phyloP scores from a whole-genome alignment of 2,329 filamentous ascomycete species.

The Eurotiales sp. region DNA sequence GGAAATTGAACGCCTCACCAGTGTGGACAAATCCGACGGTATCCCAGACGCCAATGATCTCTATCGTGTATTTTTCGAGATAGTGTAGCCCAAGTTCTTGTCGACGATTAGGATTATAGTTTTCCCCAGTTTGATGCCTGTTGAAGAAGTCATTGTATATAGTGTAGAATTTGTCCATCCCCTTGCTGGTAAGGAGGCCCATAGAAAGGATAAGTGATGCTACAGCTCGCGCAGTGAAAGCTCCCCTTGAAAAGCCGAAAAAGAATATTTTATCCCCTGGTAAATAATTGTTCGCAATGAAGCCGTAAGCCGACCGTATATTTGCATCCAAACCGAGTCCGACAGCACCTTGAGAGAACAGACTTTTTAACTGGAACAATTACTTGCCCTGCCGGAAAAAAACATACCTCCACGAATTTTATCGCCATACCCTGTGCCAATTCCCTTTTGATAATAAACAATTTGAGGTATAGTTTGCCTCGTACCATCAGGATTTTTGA shows the following conservation, averaged over 20 bases:
- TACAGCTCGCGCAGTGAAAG: constrained; percentile 44
- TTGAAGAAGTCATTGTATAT: constrained; percentile 22
- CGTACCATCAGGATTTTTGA: constrained; percentile 20
- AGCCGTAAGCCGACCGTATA: constrained; percentile 36
- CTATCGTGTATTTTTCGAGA: constrained; percentile 25
- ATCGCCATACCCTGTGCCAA: constrained; percentile 27
- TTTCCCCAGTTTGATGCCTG: constrained; percentile 17
- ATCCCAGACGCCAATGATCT: constrained; percentile 45
- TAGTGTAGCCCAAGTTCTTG: constrained; percentile 15
- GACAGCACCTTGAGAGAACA: constrained; percentile 9
- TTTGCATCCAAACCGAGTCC: constrained; percentile 22
- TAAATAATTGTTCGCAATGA: constrained; percentile 50
- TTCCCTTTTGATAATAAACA: constrained; percentile 40
- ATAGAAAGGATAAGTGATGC: constrained; percentile 43
- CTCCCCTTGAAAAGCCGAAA: constrained; percentile 47
- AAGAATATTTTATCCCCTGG: constrained; percentile 49
- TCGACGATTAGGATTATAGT: constrained; percentile 2
- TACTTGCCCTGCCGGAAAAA: too few species aligned
- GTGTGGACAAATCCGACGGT: constrained; percentile 33
- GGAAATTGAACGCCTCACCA: constrained; percentile 21
- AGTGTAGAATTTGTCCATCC: constrained; percentile 22
- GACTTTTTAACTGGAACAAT: too few species aligned
- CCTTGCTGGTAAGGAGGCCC: constrained; percentile 41
- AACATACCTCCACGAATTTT: constrained; percentile 18
- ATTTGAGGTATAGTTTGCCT: constrained; percentile 30